Base-by-base conservation (phyloP, 1,139 yeast species). In the Wickerhamomyces sp. region DNA sequence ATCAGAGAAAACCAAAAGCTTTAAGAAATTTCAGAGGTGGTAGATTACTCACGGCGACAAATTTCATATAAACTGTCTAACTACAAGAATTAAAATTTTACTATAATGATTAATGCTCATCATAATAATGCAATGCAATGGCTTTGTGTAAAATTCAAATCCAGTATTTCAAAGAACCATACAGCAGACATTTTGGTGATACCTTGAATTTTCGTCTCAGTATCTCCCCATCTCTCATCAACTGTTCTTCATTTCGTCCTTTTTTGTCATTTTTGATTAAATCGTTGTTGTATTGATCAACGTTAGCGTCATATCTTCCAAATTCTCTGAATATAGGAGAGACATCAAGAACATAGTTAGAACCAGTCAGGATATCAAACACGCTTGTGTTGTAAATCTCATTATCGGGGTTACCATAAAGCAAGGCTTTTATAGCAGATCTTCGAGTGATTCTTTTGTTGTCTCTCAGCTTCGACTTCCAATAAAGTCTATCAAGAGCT, bases 21-120 rank as follows among this genome's bases (percentile, higher is more conserved):
- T 61, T 81, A 42, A 70, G 92, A 42, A 79, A 81, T 34, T 87
- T 82, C 60, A 78, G 81, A 19, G 96, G 97, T 7, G 96, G 96
- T 6, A 58, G 64, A 44, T 34, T 65, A 14, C 47, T 54, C n/a
- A 54, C 66, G 4, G 49, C 56, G 24, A 52, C 68, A 3, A 61
- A 56, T 28, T 52, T 65, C 42, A 55, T 65, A 43, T 64, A 48
- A n/a, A 7, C 10, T 24, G n/a, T 6, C 10, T 6, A 7, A 12
- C 27, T 24, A 24, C 13, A 24, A 24, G n/a, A 28, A 9, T 28
- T 28, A 28, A 7, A 27, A 25, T 6, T 10, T 10, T 7, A 27
- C 8, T 27, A 17, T 28, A 24, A 24, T 24, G 27, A 24, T 10
- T 24, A 24, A 24, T 24, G 27, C 18, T 6, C 12, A 4, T 27